Conservation (phyloP, 331 rosid species). For the Stylosanthes scabra region DNA sequence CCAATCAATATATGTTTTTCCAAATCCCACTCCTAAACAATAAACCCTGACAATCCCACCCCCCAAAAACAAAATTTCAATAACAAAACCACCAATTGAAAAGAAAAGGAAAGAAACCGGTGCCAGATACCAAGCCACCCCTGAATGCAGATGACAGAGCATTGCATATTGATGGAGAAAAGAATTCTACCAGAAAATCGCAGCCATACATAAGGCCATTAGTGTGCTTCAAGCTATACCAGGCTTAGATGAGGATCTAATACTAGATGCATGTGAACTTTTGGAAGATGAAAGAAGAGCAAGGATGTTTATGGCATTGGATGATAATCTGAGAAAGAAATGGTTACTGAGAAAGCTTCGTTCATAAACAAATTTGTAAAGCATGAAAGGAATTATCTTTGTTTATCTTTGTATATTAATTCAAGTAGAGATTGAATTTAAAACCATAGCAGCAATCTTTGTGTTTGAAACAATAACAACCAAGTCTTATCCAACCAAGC, state of each 20-base stretch:
- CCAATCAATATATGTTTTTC: too few species aligned
- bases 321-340: slow-evolving; percentile 47
- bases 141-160: slow-evolving; percentile 30
- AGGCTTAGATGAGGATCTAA: slow-evolving; percentile 53
- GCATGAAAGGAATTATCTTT: neutral
- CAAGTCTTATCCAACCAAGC: too few species aligned
- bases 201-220: slow-evolving; percentile 40
- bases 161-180: slow-evolving; percentile 28
- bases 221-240: slow-evolving; percentile 55
- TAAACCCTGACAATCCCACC: too few species aligned
- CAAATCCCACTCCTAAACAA: too few species aligned
- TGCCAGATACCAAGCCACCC: slow-evolving; percentile 21
- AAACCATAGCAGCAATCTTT: neutral
- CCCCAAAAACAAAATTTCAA: too few species aligned
- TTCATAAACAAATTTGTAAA: slow-evolving; percentile 14
- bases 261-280: slow-evolving; percentile 47
- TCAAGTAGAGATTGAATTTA: neutral
- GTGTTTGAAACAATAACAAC: neutral
- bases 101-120: slow-evolving; percentile 34
- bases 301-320: slow-evolving; percentile 46
- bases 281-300: slow-evolving; percentile 55
- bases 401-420: slow-evolving; percentile 8
- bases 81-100: neutral
- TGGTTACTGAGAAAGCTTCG: slow-evolving; percentile 50
- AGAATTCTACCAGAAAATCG: slow-evolving; percentile 36